Base-by-base conservation (phyloP, 2,329 filamentous ascomycete species). In the Mycogone perniciosa region DNA sequence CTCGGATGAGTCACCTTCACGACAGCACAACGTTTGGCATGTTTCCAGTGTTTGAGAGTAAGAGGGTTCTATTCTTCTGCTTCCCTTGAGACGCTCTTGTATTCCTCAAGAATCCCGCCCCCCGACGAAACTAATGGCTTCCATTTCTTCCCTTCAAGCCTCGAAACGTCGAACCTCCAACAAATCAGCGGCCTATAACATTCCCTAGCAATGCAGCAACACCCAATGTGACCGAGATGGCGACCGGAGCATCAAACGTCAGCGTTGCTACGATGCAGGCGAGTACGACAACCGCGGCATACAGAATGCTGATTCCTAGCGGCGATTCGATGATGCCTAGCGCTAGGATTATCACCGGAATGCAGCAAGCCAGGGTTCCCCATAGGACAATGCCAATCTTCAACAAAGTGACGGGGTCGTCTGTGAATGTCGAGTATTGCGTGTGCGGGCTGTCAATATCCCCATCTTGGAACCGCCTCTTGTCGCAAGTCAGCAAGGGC, bases 161-260 rank as follows among this genome's bases (percentile, higher is more conserved):
- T n/a, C n/a, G n/a, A n/a, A n/a, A n/a, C n/a, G n/a, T n/a, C n/a
- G n/a, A n/a, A n/a, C n/a, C n/a, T n/a, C n/a, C n/a, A n/a, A n/a
- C n/a, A n/a, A n/a, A n/a, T n/a, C n/a, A n/a, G 5, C 31, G 37
- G n/a, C 40, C 13, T 2, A 48, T 40, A 11, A 41, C 47, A 13
- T 49, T 49, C 13, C 47, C 47, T 4, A 49, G 31, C 27, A 49
- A 11, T n/a, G 40, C 47, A 7, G 40, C 47, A 9, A 35, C 33
- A 6, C 13, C 47, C 31, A 49, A 8, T 5, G 29, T 11, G 9
- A 49, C 40, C 2, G 34, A 31, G 31, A 49, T 10, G 13, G 47
- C 47, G 8, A 34, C 37, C 5, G 31, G 31, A 20, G 44, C 29
- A 20, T 49, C 47, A 20, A 49, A 37, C 20, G 34, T 43, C 9